These are phyloP conservation scores for Dichomitus squalens DNA, from an alignment of 1,284 basidiomycete species.

Conservation along the genomic window DNA sequence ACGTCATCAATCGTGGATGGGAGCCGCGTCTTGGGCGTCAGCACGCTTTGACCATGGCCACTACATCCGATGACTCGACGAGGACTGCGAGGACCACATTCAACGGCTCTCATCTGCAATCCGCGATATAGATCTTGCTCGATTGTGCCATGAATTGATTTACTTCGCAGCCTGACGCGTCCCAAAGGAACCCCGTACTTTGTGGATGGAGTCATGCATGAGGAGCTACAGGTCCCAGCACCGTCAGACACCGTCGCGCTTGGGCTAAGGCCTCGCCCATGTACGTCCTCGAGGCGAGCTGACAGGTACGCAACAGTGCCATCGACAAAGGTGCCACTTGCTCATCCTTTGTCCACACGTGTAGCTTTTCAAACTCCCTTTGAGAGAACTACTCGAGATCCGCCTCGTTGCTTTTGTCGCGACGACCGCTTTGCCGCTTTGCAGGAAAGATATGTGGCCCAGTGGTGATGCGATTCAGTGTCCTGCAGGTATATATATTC, in stretches of 20 bases:
- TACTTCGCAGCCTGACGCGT: no score
- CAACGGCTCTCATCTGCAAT: no score
- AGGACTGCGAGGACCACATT: no score
- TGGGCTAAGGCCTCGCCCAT: no score
- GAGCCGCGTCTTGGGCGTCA: not conserved
- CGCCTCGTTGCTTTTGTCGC: not conserved
- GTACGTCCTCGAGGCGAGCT: not conserved
- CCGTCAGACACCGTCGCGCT: no score
- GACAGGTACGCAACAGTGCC: not conserved
- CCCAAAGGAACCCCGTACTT: no score
- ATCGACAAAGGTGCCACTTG: not conserved
- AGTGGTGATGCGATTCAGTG: not conserved
- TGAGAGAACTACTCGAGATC: not conserved
- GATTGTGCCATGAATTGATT: no score
- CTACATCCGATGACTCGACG: no score
- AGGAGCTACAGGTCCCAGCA: no score
- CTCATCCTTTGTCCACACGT: not conserved
- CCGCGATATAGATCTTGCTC: no score
- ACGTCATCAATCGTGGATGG: not conserved
- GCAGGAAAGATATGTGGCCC: not conserved
- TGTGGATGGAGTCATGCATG: no score
- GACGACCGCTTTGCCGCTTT: not conserved
- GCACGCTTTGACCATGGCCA: no score
- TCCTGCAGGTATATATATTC: not conserved
- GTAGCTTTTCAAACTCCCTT: not conserved